Conservation (phyloP, 108 stramenopile species). For the Stephanodiscus triporus region DNA sequence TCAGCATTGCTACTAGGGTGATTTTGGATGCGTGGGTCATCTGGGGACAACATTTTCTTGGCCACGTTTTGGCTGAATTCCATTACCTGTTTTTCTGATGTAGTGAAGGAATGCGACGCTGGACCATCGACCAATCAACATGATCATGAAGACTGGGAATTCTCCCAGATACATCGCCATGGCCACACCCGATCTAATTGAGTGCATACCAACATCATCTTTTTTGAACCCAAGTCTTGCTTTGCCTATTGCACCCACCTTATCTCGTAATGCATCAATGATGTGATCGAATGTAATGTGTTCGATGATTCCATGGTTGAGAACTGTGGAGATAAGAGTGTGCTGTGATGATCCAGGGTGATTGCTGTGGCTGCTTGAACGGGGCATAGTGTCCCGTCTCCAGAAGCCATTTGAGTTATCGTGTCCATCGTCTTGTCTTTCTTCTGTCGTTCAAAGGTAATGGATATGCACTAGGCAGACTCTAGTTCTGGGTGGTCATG, state of each 20-base stretch:
- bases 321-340: not conserved
- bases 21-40: no score
- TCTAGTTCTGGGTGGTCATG: no score
- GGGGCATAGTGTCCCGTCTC: not conserved
- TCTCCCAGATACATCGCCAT: no score
- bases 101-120: not conserved
- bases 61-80: no score
- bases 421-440: slow-evolving; percentile 8
- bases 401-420: slow-evolving; percentile 1
- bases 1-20: no score
- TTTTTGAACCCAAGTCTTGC: no score
- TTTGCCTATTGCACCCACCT: slow-evolving; percentile 3
- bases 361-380: not conserved
- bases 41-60: no score
- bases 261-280: not conserved
- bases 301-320: not conserved
- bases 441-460: slow-evolving; percentile 27
- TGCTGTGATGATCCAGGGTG: not conserved
- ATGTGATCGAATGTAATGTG: not conserved
- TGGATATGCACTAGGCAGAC: slow-evolving; percentile 22
- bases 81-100: not conserved
- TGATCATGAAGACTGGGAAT: no score
- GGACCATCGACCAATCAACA: no score
- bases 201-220: no score
- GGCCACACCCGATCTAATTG: no score